Percentiles rank a stretch among this genome's conserved stretches.
Evolutionary conservation across 306 rosid species (phyloP).

Genomic region (Datisca glomerata): DNA sequence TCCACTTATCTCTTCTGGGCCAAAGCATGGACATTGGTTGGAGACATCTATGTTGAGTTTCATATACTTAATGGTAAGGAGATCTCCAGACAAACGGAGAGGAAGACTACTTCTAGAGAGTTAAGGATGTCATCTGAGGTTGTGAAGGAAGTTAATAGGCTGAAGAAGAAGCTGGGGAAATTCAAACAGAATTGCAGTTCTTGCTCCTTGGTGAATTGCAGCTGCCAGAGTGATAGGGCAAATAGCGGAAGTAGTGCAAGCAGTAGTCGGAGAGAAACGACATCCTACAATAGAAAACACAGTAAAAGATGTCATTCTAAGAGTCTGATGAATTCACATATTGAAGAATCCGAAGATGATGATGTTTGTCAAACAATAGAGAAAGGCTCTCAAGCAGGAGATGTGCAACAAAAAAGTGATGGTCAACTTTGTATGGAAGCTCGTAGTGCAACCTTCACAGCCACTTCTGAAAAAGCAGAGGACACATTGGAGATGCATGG

Average conservation of each 20-base stretch:
- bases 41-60: conserved; percentile 76
- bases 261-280: conserved; percentile 41
- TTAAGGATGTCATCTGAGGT: conserved; percentile 85
- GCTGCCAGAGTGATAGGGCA: conserved; percentile 95
- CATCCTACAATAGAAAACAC: conserved; percentile 48
- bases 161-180: conserved; percentile 73
- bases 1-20: conserved; percentile 87
- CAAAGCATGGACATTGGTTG: conserved; percentile 82
- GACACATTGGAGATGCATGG: conserved; percentile 17
- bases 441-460: conserved; percentile 20
- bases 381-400: conserved; percentile 21
- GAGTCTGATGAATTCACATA: conserved; percentile 23
- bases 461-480: conserved; percentile 24
- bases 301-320: conserved; percentile 35
- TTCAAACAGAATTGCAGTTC: conserved; percentile 58
- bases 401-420: conserved; percentile 17
- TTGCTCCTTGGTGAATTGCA: conserved; percentile 88
- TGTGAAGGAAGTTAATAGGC: conserved; percentile 91
- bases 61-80: conserved; percentile 41
- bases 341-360: conserved; percentile 34
- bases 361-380: conserved; percentile 16
- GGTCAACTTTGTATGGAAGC: conserved; percentile 14
- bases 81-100: conserved; percentile 32
- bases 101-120: conserved; percentile 41
- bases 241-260: conserved; percentile 97